Base-by-base conservation (phyloP, 2,329 filamentous ascomycete species). In the Teratosphaeria nubilosa region DNA sequence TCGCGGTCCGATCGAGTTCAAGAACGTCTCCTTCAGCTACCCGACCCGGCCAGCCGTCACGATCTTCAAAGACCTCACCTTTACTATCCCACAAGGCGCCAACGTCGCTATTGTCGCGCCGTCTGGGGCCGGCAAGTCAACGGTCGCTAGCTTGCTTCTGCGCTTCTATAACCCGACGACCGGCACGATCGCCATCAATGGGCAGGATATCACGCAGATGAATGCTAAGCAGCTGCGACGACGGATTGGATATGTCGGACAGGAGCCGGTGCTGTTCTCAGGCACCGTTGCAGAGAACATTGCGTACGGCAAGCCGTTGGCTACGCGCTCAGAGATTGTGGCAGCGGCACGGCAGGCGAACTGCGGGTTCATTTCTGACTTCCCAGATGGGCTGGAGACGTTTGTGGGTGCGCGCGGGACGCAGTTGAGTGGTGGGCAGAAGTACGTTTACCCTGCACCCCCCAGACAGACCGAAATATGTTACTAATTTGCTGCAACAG, bases 71-170 rank as follows among this genome's bases (percentile, higher is more conserved):
- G 85, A 90, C 24, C 79, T 99, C 51, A 84, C 86, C 72, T 99
- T 99, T 68, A 88, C 87, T 66, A 96, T 99, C 57, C 90, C 91
- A 0, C 88, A 92, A 51, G 94, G 94, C 31, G 91, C 86, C 62
- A 97, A 97, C 69, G 90, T 99, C 25, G 95, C 92, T 56, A 92
- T 99, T 63, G 95, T 99, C 56, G 94, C 94, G 0, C 92, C 94
- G 2, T 96, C 91, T 22, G 94, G 94, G 60, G 94, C 94, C 60
- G 94, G 94, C 60, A 99, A 99, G 75, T 95, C 90, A 1, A 99
- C 94, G 0, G 94, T 99, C 34, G 91, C 90, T 2, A 90, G 90
- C n/a, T 78, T 99, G 25, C 77, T 99, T 5, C 79, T 97, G 53
- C 84, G 94, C 51, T 99, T 99, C 75, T 99, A 99, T 72, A 85